A percentile compares a stretch with the other conserved stretches of the same genome.
phyloP scores from a whole-genome alignment of 2,329 filamentous ascomycete species.

The Fonsecaea pugnacius region DNA sequence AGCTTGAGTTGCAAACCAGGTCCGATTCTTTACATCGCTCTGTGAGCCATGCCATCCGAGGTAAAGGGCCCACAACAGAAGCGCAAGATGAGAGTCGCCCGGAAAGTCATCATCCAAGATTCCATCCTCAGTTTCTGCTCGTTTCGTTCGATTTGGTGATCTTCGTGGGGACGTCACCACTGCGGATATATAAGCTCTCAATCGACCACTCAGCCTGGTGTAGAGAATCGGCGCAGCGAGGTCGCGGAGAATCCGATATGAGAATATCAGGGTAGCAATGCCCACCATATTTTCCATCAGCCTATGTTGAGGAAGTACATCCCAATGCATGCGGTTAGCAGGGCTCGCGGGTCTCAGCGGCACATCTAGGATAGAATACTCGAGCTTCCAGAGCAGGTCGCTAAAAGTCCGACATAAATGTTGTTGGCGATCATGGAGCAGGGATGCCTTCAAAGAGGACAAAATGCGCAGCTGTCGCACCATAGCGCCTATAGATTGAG shows the following conservation, averaged over 20 bases:
- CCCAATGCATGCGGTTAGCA: not conserved
- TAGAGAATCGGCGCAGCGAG: conserved; percentile 26
- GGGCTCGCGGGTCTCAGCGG: not conserved
- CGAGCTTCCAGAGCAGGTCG: conserved; percentile 28
- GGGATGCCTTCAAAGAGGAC: conserved; percentile 16
- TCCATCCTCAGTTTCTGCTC: not conserved
- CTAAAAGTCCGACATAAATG: conserved; percentile 24
- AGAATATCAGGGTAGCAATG: conserved; percentile 22
- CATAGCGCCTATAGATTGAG: conserved; percentile 2
- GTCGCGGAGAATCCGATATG: conserved; percentile 24
- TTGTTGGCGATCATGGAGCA: conserved; percentile 11
- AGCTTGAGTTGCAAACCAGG: conserved; percentile 18
- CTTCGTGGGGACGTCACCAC: not conserved
- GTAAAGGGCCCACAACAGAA: conserved; percentile 27
- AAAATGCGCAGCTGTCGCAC: conserved; percentile 22
- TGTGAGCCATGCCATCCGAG: conserved; percentile 24
- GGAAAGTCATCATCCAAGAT: not conserved
- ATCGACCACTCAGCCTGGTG: conserved; percentile 13
- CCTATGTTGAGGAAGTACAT: not conserved
- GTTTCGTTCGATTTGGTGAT: not conserved
- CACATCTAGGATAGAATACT: conserved; percentile 22
- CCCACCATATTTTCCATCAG: conserved; percentile 9
- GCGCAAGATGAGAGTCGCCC: conserved; percentile 7
- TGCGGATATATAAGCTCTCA: conserved; percentile 11
- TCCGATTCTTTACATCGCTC: not conserved